Evolutionary conservation across 345 rosid genomes (phyloP).

Genomic region (Eutrema japonicum): DNA sequence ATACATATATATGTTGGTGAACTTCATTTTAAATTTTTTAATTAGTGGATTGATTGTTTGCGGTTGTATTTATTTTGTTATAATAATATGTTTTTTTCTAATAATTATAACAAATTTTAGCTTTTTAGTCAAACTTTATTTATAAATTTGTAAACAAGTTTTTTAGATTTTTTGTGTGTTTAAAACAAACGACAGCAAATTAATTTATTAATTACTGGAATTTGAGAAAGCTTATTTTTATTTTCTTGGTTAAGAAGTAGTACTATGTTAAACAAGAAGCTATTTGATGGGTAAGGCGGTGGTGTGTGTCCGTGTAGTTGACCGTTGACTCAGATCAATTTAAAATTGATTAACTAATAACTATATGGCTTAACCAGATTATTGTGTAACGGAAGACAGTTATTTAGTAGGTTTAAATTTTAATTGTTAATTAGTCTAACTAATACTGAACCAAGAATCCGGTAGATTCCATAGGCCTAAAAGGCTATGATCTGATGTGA

Average conservation of each 20-base stretch:
- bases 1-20: not conserved
- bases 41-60: not conserved
- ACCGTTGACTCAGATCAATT: constrained; percentile 48
- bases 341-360: constrained; percentile 1
- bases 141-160: not conserved
- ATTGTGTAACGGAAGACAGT: constrained; percentile 37
- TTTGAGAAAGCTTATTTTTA: not conserved
- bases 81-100: not conserved
- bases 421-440: not conserved
- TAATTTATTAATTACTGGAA: not conserved
- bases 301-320: constrained; percentile 41
- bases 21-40: not conserved
- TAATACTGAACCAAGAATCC: constrained; percentile 35
- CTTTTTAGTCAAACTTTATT: not conserved
- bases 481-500: constrained; percentile 31
- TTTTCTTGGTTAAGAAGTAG: not conserved
- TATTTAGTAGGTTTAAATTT: constrained; percentile 9
- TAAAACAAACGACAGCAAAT: not conserved
- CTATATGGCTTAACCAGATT: constrained; percentile 8
- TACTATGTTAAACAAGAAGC: not conserved
- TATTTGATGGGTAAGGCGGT: constrained; percentile 16
- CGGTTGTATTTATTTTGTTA: not conserved
- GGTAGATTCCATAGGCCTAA: constrained; percentile 34
- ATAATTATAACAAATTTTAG: not conserved
- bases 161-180: too few species aligned